Base-by-base conservation (phyloP, 768 basidiomycete species). In the Trametes villosa region DNA sequence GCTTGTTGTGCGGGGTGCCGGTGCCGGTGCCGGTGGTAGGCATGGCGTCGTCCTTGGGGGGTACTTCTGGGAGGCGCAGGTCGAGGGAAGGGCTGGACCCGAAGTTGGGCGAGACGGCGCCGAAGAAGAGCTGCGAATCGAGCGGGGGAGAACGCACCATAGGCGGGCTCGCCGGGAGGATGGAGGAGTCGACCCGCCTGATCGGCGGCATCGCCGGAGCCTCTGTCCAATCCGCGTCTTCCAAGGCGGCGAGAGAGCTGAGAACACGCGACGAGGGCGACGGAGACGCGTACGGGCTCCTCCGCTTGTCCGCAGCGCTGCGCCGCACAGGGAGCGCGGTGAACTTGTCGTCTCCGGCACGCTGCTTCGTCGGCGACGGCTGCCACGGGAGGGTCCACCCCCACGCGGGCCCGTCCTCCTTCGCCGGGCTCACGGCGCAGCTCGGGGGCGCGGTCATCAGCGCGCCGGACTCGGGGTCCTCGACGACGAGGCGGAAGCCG, bases 111-210 rank as follows among this genome's bases (percentile, higher is more conserved):
- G 41, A 46, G 38, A 61, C 24, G 1, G 65, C 55, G 29, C 68
- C 68, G 64, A 89, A 88, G 65, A 82, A 85, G 29, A 89, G 76
- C 27, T 78, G 76, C 27, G 76, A 80, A 56, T 86, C 81, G 56
- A 89, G 75, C 0, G 82, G 79, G 1, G 84, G 83, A 12, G 82
- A 87, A 70, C 76, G 83, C 34, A 89, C 71, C 59, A 78, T 77
- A 2, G 84, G 78, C 0, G 88, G 87, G 61, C 85, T 86, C 26
- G 75, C 75, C 0, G 85, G 84, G 3, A 89, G 76, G 22, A 82
- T 65, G 3, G 75, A 75, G 11, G 74, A 72, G 47, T 79, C 77
- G 26, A 64, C 50, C 34, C 73, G 71, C 58, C 54, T 33, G 47
- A 62, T 41, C 30, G 50, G 42, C 50, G 51, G 55, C 46, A 38